Evolutionary conservation across 2,329 filamentous ascomycete species (phyloP).

Genomic region (Dothistroma septosporum): DNA sequence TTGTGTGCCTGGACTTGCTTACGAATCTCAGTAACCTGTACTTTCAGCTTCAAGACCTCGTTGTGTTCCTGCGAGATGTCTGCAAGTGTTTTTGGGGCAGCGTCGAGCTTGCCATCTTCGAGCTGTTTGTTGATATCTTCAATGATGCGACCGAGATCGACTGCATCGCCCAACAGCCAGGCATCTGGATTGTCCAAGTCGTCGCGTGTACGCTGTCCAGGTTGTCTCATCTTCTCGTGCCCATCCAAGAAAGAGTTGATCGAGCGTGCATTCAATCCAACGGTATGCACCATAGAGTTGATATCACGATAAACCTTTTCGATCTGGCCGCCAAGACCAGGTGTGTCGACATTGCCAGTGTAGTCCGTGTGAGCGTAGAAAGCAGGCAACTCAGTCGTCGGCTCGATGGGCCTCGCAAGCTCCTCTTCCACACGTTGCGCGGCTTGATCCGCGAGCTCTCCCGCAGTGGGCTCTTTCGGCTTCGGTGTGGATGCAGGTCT

Average conservation of each 20-base stretch:
- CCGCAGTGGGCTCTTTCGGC: conserved; percentile 39
- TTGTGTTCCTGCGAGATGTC: conserved; percentile 61
- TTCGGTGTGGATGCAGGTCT: conserved; percentile 31
- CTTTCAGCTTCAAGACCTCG: conserved; percentile 67
- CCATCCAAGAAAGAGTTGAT: conserved; percentile 60
- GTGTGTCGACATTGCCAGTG: conserved; percentile 36
- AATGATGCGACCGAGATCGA: conserved; percentile 54
- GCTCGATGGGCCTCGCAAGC: conserved; percentile 57
- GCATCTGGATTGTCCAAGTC: conserved; percentile 57
- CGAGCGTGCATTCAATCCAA: conserved; percentile 78
- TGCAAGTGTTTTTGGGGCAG: conserved; percentile 64
- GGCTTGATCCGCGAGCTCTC: conserved; percentile 61
- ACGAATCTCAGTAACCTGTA: conserved; percentile 72
- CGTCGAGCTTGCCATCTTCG: conserved; percentile 63
- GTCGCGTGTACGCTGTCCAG: conserved; percentile 50
- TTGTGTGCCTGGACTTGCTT: conserved; percentile 67
- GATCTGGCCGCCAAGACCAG: conserved; percentile 46
- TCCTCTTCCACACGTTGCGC: conserved; percentile 64
- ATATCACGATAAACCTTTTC: conserved; percentile 67
- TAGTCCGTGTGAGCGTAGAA: conserved; percentile 59
- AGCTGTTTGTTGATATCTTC: conserved; percentile 60
- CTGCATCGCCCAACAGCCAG: conserved; percentile 73
- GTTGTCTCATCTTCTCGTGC: conserved; percentile 55
- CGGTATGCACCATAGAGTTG: conserved; percentile 89
- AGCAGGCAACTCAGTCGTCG: conserved; percentile 60